A percentile compares a stretch with the other conserved stretches of the same genome.
phyloP scores from a whole-genome alignment of 2,329 filamentous ascomycete species.

The Westerdykella ornata region DNA sequence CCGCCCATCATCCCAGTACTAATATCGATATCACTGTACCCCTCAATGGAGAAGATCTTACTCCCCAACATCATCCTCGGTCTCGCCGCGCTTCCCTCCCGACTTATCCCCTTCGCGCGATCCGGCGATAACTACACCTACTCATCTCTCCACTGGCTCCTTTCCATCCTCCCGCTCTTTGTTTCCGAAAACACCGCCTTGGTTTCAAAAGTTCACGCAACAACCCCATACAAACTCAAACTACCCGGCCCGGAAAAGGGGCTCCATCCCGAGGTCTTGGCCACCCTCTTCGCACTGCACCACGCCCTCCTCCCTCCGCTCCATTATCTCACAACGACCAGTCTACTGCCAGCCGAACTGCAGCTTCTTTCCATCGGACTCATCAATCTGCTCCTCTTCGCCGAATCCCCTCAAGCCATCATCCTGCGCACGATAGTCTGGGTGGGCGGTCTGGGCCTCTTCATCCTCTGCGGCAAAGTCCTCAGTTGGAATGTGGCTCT shows the following conservation, averaged over 20 bases:
- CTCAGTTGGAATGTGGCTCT: slow-evolving; percentile 79
- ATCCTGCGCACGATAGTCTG: slow-evolving; percentile 43
- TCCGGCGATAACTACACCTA: slow-evolving; percentile 41
- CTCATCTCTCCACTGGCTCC: slow-evolving; percentile 68
- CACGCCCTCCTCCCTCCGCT: slow-evolving; percentile 67
- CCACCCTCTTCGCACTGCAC: slow-evolving; percentile 74
- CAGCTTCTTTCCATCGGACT: slow-evolving; percentile 78
- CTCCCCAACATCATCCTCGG: slow-evolving; percentile 77
- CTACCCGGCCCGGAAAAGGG: slow-evolving; percentile 22
- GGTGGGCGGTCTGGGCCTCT: slow-evolving; percentile 64
- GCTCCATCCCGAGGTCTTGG: slow-evolving; percentile 53
- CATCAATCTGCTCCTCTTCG: slow-evolving; percentile 72
- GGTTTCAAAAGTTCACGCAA: slow-evolving; percentile 27
- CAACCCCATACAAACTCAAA: slow-evolving; percentile 33
- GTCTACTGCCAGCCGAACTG: slow-evolving; percentile 77
- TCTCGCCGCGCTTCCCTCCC: slow-evolving; percentile 66
- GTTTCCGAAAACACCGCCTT: slow-evolving; percentile 43
- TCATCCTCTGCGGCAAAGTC: slow-evolving; percentile 65
- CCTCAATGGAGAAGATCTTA: slow-evolving; percentile 54
- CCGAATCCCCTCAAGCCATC: slow-evolving; percentile 52
- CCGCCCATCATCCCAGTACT: slow-evolving; percentile 69
- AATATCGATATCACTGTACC: slow-evolving; percentile 66
- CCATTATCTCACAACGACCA: slow-evolving; percentile 78
- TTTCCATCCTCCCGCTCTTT: slow-evolving; percentile 64
- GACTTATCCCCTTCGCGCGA: slow-evolving; percentile 61